These are phyloP conservation scores for Leucoagaricus sp. DNA, from an alignment of 1,284 basidiomycete genomes.

Conservation along the genomic window DNA sequence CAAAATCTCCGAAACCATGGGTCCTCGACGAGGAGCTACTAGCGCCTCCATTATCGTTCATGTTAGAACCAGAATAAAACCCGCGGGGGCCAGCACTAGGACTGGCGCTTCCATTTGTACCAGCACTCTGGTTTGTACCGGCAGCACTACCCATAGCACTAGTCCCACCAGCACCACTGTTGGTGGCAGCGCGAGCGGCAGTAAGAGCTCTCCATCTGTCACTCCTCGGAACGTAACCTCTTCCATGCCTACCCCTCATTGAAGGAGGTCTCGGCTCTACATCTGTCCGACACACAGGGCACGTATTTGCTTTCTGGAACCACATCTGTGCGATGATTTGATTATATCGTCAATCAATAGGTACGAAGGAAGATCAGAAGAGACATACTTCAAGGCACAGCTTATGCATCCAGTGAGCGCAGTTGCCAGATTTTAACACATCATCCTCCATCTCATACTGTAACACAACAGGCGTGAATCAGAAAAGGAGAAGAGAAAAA, in stretches of 20 bases:
- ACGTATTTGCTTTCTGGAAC: constrained; percentile 63
- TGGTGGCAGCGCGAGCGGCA: background rate
- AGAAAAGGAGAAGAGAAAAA: constrained; percentile 15
- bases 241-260: background rate
- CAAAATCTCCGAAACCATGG: background rate
- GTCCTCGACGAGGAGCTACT: background rate
- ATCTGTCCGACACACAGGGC: constrained; percentile 62
- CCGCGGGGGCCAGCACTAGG: background rate
- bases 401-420: constrained; percentile 76
- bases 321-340: constrained; percentile 72
- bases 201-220: background rate
- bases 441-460: constrained; percentile 62
- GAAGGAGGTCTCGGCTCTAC: constrained; percentile 4
- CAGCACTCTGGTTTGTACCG: background rate
- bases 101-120: background rate
- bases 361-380: background rate
- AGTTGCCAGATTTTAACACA: constrained; percentile 64
- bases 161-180: background rate
- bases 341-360: background rate
- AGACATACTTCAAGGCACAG: constrained; percentile 64
- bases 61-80: background rate
- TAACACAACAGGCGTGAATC: constrained; percentile 10
- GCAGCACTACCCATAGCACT: background rate
- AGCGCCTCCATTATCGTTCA: background rate
- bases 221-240: background rate